Base-by-base conservation (phyloP, 257 asterid genomes). In the Coffea eugenioides region DNA sequence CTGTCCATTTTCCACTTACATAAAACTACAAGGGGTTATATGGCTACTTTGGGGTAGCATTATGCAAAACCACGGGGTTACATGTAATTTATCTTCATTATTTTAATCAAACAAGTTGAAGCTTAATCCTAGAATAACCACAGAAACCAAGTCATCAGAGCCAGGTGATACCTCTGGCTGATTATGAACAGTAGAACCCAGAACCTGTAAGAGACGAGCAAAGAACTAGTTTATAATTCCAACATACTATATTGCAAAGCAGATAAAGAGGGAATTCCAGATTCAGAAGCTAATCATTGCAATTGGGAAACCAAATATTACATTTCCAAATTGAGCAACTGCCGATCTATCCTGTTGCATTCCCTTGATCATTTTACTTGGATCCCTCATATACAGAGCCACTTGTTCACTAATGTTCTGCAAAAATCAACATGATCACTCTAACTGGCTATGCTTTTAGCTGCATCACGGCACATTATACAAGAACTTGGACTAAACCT, bases 381-480 rank as follows among this genome's bases (percentile, higher is more conserved):
- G 99, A 89, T 94, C 99, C 83, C 98, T 92, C 98, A 96, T 93
- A 85, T 94, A 90, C 80, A 89, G 77, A 57, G 93, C 90, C 87
- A 96, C 97, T 94, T 94, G 99, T 72, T 89, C 91, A 77, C 99
- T 96, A 83, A 91, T 89, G 84, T 88, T 90, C 99, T 96, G 93
- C 69, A 87, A 82, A 67, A 80, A 69, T 43, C 61, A 56, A 87
- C 48, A 59, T 25, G 68, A 81, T 87, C 83, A 71, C 64, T 12
- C 51, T 59, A 69, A 70, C 73, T 66, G 74, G 34, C 43, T 75
- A 65, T 74, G 75, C 62, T 43, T 75, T 57, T 71, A 74, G 62
- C 74, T 75, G 62, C 75, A 77, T 16, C 69, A 73, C 77, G 34
- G 15, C 43, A 39, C 52, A 74, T 69, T 65, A 73, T 48, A 43